These are phyloP conservation scores for Solanum paucissectum DNA, from an alignment of 257 asterid species.

Conservation along the genomic window DNA sequence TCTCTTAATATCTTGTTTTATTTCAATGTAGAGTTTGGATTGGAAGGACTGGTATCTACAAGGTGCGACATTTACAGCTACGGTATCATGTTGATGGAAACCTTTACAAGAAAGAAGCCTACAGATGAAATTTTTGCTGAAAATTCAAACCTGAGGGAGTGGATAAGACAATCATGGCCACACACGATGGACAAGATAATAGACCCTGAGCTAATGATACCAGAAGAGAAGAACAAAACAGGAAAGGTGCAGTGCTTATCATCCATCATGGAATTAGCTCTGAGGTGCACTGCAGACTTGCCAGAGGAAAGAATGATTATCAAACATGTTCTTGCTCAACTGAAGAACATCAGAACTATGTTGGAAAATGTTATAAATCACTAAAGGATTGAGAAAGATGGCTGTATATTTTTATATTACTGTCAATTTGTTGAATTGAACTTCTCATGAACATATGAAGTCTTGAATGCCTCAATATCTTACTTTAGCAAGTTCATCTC, in stretches of 20 bases:
- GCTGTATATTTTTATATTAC: neutral
- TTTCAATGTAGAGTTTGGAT: slow-evolving; percentile 27
- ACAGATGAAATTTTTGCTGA: slow-evolving; percentile 17
- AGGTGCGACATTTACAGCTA: slow-evolving; percentile 33
- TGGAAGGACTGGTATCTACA: slow-evolving; percentile 31
- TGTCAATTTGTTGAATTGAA: neutral
- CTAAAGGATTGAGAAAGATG: neutral
- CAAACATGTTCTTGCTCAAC: slow-evolving; percentile 11
- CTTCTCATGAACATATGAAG: neutral
- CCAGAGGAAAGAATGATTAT: slow-evolving; percentile 23
- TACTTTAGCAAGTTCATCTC: neutral
- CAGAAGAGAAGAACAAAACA: neutral
- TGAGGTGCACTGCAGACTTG: slow-evolving; percentile 20
- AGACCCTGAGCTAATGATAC: slow-evolving; percentile 12
- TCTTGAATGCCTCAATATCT: neutral
- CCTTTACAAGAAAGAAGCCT: slow-evolving; percentile 25
- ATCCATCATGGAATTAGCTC: slow-evolving; percentile 20
- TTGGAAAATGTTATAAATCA: neutral
- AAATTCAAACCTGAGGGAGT: slow-evolving; percentile 14
- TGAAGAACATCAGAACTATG: slow-evolving; percentile 12
- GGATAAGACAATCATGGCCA: slow-evolving; percentile 16
- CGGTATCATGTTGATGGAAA: slow-evolving; percentile 36
- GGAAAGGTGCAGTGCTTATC: slow-evolving; percentile 5
- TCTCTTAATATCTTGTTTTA: neutral
- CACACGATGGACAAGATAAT: neutral